Percentiles rank a stretch among this genome's conserved stretches.
phyloP scores from a whole-genome alignment of 1,284 basidiomycete species.

The Cutaneotrichosporon cavernicola region DNA sequence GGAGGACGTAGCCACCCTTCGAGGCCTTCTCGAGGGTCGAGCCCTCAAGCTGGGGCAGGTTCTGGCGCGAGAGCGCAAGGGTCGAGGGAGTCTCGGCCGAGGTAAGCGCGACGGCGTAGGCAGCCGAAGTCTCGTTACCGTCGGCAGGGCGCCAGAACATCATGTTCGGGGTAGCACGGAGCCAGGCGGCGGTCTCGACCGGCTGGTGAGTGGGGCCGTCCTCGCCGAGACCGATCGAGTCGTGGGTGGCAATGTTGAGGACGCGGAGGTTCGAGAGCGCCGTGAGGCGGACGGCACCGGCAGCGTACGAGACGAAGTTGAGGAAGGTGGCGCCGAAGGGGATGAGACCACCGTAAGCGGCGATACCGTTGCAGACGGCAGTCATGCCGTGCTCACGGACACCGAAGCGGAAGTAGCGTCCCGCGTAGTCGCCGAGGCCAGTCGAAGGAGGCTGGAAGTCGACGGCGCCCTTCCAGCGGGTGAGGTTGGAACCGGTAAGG shows the following conservation, averaged over 20 bases:
- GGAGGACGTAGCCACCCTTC: conserved; percentile 85
- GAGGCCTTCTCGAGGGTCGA: conserved; percentile 79
- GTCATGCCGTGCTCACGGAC: conserved; percentile 97
- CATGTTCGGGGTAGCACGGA: conserved; percentile 86
- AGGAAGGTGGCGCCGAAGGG: conserved; percentile 87
- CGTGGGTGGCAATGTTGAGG: conserved; percentile 69
- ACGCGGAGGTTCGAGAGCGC: conserved; percentile 86
- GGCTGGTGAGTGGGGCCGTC: conserved; percentile 87
- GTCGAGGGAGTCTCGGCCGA: conserved; percentile 72
- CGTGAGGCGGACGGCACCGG: conserved; percentile 83
- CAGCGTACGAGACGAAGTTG: conserved; percentile 94
- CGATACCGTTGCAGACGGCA: conserved; percentile 86
- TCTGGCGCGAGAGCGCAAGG: conserved; percentile 50
- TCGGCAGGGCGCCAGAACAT: conserved; percentile 90
- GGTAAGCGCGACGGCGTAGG: conserved; percentile 76
- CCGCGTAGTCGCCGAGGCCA: conserved; percentile 76
- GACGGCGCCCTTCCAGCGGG: conserved; percentile 69
- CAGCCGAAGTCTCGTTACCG: conserved; percentile 88
- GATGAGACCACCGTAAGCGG: conserved; percentile 76
- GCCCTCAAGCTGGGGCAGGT: conserved; percentile 82
- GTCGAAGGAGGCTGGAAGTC: conserved; percentile 93
- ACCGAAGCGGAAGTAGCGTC: conserved; percentile 92
- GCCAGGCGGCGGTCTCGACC: conserved; percentile 79
- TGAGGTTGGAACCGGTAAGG: conserved; percentile 88
- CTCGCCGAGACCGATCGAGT: conserved; percentile 85